Evolutionary conservation across 345 rosid species (phyloP).

Genomic region (Populus ilicifolia): DNA sequence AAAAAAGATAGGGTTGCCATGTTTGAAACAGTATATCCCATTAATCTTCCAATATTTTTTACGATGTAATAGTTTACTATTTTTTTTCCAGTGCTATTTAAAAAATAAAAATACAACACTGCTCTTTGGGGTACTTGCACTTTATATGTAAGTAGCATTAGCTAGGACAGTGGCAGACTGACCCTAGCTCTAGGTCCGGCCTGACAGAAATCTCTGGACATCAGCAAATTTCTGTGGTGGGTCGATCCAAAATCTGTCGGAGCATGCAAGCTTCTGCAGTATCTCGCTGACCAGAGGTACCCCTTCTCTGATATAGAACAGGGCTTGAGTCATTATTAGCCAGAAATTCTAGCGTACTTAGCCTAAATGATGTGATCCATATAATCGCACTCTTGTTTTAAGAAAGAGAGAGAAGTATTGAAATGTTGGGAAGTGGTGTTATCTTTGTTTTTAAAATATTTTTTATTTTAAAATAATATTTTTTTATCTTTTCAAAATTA

Average conservation of each 20-base stretch:
- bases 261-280: background rate
- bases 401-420: too few species aligned
- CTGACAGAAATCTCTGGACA: conserved; percentile 6
- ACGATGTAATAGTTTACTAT: too few species aligned
- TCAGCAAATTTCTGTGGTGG: conserved; percentile 4
- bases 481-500: too few species aligned
- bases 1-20: too few species aligned
- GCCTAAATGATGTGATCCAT: conserved; percentile 5
- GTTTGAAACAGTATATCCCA: too few species aligned
- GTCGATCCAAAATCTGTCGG: conserved; percentile 12
- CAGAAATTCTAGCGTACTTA: background rate
- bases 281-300: background rate
- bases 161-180: background rate
- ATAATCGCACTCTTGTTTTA: background rate
- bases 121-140: background rate
- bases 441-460: too few species aligned
- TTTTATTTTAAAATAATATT: too few species aligned
- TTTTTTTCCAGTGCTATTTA: too few species aligned
- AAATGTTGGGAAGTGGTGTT: too few species aligned
- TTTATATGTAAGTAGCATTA: background rate
- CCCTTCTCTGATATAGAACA: conserved; percentile 7
- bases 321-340: conserved; percentile 20
- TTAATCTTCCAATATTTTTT: too few species aligned
- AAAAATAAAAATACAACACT: background rate
- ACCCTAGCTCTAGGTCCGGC: background rate